Evolutionary conservation across 768 basidiomycete genomes (phyloP).

Genomic region (Lactifluus subvellereus): DNA sequence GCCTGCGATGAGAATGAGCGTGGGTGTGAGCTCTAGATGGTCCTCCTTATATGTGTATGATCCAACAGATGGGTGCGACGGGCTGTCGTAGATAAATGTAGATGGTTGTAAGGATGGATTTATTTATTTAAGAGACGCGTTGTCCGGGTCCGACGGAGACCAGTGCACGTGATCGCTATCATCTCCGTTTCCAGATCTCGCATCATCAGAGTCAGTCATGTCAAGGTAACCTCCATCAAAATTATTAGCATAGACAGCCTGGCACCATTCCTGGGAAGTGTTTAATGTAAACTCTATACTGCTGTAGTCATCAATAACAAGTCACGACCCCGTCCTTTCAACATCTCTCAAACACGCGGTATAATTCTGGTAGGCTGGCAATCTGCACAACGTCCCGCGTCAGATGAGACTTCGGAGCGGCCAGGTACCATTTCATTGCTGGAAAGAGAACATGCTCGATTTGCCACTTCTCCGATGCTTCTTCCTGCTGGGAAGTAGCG

Average conservation of each 20-base stretch:
- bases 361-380: constrained; percentile 86
- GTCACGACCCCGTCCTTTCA: constrained; percentile 30
- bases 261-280: neutral
- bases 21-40: too few species aligned
- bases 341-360: constrained; percentile 92
- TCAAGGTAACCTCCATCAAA: neutral
- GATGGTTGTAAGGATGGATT: too few species aligned
- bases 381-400: constrained; percentile 79
- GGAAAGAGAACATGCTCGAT: constrained; percentile 90
- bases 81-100: too few species aligned
- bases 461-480: constrained; percentile 72
- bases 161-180: too few species aligned
- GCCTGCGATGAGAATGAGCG: too few species aligned
- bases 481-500: constrained; percentile 32
- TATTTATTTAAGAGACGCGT: too few species aligned
- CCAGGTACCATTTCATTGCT: constrained; percentile 70
- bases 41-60: too few species aligned
- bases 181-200: too few species aligned
- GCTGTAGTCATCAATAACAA: neutral
- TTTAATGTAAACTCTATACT: constrained; percentile 16
- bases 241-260: neutral
- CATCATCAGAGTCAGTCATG: too few species aligned
- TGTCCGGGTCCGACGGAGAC: too few species aligned
- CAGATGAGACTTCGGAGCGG: constrained; percentile 54
- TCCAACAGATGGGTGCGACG: too few species aligned